Evolutionary conservation across 345 rosid genomes (phyloP).

Genomic region (Euphorbia pulcherrima): DNA sequence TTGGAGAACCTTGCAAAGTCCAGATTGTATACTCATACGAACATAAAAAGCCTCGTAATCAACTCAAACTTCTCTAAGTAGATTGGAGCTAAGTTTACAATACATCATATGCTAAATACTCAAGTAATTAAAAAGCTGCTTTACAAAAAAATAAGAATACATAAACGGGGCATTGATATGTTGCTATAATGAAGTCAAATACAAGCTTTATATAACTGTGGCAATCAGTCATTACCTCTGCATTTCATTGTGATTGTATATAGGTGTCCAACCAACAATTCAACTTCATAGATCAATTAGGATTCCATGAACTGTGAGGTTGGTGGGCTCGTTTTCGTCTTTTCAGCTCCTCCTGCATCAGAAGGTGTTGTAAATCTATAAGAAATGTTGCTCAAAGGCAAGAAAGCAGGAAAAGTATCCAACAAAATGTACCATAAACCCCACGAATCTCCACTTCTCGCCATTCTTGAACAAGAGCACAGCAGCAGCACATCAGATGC

Average conservation of each 20-base stretch:
- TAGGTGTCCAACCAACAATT: conserved; percentile 10
- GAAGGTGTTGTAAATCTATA: conserved; percentile 6
- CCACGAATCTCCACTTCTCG: conserved; percentile 94
- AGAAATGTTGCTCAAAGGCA: not conserved
- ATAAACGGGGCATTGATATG: not conserved
- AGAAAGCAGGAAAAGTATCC: not conserved
- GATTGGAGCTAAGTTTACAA: conserved; percentile 15
- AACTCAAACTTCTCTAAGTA: conserved; percentile 17
- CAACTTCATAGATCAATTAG: conserved; percentile 19
- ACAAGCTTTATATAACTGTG: conserved; percentile 15
- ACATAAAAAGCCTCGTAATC: not conserved
- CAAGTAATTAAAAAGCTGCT: conserved; percentile 13
- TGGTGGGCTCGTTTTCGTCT: conserved; percentile 78
- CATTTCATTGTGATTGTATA: not conserved
- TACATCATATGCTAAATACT: conserved; percentile 29
- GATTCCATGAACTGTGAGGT: conserved; percentile 80
- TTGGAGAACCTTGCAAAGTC: not conserved
- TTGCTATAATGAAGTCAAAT: conserved; percentile 10
- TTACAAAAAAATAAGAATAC: conserved; percentile 24
- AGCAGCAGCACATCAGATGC: conserved; percentile 96
- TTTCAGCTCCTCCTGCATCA: conserved; percentile 63
- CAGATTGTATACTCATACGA: not conserved
- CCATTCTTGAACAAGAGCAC: conserved; percentile 97
- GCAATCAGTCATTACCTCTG: conserved; percentile 23
- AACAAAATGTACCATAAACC: conserved; percentile 44